Percentiles rank a stretch among this genome's conserved stretches.
These are phyloP conservation scores for Talaromyces sp. DNA, from an alignment of 2,329 filamentous ascomycete genomes.

Conservation along the genomic window DNA sequence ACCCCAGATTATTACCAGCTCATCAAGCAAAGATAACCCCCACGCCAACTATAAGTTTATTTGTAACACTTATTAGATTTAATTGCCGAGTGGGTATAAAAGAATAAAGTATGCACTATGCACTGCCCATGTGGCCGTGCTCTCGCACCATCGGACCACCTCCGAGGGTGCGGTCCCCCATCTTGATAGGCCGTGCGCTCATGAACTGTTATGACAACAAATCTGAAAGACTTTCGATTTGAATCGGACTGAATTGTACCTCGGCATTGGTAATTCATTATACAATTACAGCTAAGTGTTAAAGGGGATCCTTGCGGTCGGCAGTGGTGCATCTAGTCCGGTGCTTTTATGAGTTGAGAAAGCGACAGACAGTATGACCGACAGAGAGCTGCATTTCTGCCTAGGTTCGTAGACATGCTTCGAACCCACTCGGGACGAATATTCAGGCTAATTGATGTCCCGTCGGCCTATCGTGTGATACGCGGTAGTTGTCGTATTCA, in stretches of 20 bases:
- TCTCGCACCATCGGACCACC: neutral
- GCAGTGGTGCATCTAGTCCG: neutral
- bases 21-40: neutral
- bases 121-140: neutral
- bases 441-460: neutral
- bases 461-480: neutral
- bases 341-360: too few relatives aligned
- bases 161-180: neutral
- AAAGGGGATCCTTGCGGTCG: neutral
- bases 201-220: neutral
- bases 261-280: neutral
- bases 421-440: neutral
- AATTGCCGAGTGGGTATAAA: neutral
- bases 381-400: neutral
- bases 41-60: neutral
- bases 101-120: neutral
- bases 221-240: neutral
- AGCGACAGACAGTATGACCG: neutral
- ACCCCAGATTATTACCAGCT: neutral
- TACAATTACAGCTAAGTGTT: neutral
- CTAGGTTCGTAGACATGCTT: neutral
- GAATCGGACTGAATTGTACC: neutral
- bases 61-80: neutral
- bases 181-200: neutral
- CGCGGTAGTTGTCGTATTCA: neutral